Conservation (phyloP, 75 land plant genomes). For the Pinus taeda region DNA sequence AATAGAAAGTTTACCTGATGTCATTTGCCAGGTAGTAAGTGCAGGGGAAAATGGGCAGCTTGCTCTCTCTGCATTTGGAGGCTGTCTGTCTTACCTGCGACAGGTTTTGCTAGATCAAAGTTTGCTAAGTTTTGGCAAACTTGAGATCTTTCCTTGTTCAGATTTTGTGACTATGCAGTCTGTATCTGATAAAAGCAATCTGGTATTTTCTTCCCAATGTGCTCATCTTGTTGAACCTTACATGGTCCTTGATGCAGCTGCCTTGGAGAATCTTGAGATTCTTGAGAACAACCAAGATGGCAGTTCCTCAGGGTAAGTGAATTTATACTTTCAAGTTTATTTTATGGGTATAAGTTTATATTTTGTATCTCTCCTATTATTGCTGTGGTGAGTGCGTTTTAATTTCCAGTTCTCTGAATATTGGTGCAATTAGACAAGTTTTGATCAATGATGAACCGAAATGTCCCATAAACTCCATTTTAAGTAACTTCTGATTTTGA, state of each 20-base stretch:
- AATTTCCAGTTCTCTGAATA: background rate
- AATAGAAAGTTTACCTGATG: slow-evolving; percentile 39
- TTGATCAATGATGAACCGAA: background rate
- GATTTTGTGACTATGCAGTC: slow-evolving; percentile 21
- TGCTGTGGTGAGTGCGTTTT: background rate
- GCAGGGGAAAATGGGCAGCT: slow-evolving; percentile 38
- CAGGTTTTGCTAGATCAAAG: slow-evolving; percentile 80
- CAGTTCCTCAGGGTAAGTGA: slow-evolving; percentile 66
- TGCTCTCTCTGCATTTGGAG: slow-evolving; percentile 90
- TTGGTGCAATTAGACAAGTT: background rate
- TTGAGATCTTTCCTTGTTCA: slow-evolving; percentile 80
- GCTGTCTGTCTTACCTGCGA: slow-evolving; percentile 72
- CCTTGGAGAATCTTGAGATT: slow-evolving; percentile 89
- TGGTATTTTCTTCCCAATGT: background rate
- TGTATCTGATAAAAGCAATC: slow-evolving; percentile 3
- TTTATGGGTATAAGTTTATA: background rate
- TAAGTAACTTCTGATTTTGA: background rate
- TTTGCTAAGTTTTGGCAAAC: slow-evolving; percentile 67
- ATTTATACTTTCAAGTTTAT: too few species aligned
- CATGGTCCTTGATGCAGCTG: slow-evolving; percentile 93
- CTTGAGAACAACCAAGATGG: slow-evolving; percentile 82
- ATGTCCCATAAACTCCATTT: background rate
- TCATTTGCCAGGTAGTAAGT: slow-evolving; percentile 38
- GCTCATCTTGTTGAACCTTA: slow-evolving; percentile 32
- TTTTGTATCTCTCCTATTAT: background rate